Base-by-base conservation (phyloP, 23 red algal genomes). In the Gracilariopsis chorda region DNA sequence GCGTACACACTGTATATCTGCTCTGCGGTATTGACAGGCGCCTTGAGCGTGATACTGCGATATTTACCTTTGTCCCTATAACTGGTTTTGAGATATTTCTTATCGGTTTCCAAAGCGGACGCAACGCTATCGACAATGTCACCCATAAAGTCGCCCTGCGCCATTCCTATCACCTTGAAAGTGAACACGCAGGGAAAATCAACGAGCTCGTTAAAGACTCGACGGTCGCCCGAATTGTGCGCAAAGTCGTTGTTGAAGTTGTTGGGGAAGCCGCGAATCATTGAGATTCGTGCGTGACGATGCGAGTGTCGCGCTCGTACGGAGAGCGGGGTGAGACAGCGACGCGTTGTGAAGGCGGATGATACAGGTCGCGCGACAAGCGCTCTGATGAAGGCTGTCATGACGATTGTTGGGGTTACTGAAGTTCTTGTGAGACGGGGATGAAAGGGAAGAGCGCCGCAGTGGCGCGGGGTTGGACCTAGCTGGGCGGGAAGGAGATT, bases 1-100 rank as follows among this genome's bases (percentile, higher is more conserved):
- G 81, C 96, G 65, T 98, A 98, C 12, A 98, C 90, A 52, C 74
- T 74, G 59, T 98, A 98, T 25, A 98, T 94, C 45, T 98, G 88
- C 47, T 92, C 88, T 14, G 92, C 88, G 23, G 76, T 93, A 68
- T 95, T 94, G 43, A 94, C 94, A 45, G 92, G 92, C 7, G 93
- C 96, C 43, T 93, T 82, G 25, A 98, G 67, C 19, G 96, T 98
- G 39, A 98, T 83, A 42, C 73, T 73, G 10, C 89, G 56, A 61
- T 84, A 92, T 78, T 95, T 95, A 25, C 93, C 93, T 11, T 71
- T 53, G 72, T 94, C 92, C 49, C 92, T 62, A 35, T 87, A 84
- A 27, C 51, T 48, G 2, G 92, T 94, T 39, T 88, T 51, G 16
- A 86, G 67, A 28, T 87, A 86, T 47, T 86, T 84, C 42, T 88